phyloP scores from a whole-genome alignment of 2,329 filamentous ascomycete species.

The Ophiostoma pallidulum region DNA sequence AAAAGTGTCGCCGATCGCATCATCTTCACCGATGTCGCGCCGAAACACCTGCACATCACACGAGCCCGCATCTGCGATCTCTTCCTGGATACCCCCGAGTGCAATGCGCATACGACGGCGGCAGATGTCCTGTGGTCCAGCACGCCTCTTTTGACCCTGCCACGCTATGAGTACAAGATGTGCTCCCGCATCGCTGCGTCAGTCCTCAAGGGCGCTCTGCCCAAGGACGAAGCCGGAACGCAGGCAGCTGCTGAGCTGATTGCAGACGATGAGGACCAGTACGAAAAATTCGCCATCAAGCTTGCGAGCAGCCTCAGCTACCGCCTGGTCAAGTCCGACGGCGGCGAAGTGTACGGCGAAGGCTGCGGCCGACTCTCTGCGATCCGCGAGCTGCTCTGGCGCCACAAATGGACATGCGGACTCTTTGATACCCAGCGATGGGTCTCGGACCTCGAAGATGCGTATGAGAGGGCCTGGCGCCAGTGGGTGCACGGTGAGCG shows the following conservation, averaged over 20 bases:
- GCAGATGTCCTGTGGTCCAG: constrained; percentile 95
- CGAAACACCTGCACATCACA: constrained; percentile 88
- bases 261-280: constrained; percentile 66
- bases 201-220: constrained; percentile 82
- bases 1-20: constrained; percentile 76
- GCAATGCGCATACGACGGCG: constrained; percentile 95
- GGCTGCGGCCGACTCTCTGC: constrained; percentile 64
- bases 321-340: constrained; percentile 15
- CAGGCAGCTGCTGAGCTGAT: constrained; percentile 67
- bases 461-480: constrained; percentile 81
- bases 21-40: constrained; percentile 92
- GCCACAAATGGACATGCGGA: constrained; percentile 73
- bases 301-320: constrained; percentile 59
- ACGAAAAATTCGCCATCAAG: constrained; percentile 66
- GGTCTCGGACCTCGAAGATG: constrained; percentile 80
- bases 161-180: constrained; percentile 96
- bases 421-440: constrained; percentile 87
- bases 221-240: constrained; percentile 57
- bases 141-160: constrained; percentile 81
- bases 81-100: constrained; percentile 94
- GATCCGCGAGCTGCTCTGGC: constrained; percentile 71
- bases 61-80: constrained; percentile 86
- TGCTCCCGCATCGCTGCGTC: constrained; percentile 96
- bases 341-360: constrained; percentile 34
- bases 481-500: constrained; percentile 77